Base-by-base conservation (phyloP, 1,139 yeast species). In the Yamadazyma blattariae region DNA sequence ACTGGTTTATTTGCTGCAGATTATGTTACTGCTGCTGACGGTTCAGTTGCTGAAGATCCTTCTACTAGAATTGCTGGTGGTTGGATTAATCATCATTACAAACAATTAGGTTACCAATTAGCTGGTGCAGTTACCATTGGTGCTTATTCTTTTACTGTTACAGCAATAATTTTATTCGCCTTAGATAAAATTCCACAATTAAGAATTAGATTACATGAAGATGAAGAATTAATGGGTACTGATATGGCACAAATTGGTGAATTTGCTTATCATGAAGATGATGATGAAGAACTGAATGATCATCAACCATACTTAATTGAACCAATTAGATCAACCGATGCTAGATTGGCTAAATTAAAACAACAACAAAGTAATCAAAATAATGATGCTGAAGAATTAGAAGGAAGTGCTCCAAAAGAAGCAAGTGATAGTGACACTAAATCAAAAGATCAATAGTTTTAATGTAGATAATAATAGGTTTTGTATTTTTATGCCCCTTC, bases 1-100 rank as follows among this genome's bases (percentile, higher is more conserved):
- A 90, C 97, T 27, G 97, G 96, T 52, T 70, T 90, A 45, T 90
- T 90, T 57, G 96, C 97, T 24, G 95, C 96, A 36, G 94, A 89
- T 66, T 89, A 90, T 63, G 79, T 90, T 48, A 83, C 95, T 33
- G 89, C 87, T 27, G 64, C 87, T 40, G 87, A 70, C 46, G 87
- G 80, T 37, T 79, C 82, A 33, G 85, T 80, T 32, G 66, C 71
- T 22, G 71, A 74, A 27, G 57, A 60, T 38, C 60, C 67, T 24
- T 27, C 56, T n/a, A 37, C 51, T 10, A 70, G 57, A n/a, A 86
- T 87, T 47, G 69, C 56, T 24, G 95, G 96, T 53, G 97, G 98
- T 39, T 90, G 98, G 97, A 67, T 90, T 53, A 88, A 87, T 72
- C 94, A 87, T 57, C 82, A 89, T 72, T 90, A 75, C 64, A 75